phyloP scores from a whole-genome alignment of 352 stramenopile genomes.

The Pythium brassicae region DNA sequence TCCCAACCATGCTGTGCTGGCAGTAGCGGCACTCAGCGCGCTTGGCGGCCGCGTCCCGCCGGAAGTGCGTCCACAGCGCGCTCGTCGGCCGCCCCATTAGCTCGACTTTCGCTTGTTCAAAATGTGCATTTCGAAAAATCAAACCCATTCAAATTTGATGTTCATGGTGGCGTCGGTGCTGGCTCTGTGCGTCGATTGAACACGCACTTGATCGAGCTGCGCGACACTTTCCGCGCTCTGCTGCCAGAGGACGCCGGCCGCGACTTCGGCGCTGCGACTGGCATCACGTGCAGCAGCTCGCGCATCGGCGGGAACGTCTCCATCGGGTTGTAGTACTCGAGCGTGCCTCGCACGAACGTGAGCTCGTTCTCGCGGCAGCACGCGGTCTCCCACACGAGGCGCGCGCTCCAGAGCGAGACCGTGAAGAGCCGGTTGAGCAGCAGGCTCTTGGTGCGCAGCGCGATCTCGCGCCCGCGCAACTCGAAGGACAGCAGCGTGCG shows the following conservation, averaged over 20 bases:
- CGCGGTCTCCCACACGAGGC: conserved; percentile 28
- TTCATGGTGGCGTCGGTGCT: neutral
- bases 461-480: conserved; percentile 18
- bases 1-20: conserved; percentile 66
- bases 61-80: conserved; percentile 61
- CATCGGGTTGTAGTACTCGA: conserved; percentile 43
- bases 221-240: neutral
- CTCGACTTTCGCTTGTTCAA: neutral
- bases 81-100: conserved; percentile 54
- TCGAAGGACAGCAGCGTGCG: conserved; percentile 21
- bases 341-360: conserved; percentile 28
- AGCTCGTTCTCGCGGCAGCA: conserved; percentile 29
- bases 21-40: conserved; percentile 76
- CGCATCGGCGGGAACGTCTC: conserved; percentile 30
- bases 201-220: neutral
- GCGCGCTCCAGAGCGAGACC: conserved; percentile 35
- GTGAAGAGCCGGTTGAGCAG: conserved; percentile 41
- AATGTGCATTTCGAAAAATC: conserved; percentile 2
- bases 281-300: neutral
- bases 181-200: neutral
- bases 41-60: conserved; percentile 47
- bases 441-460: conserved; percentile 31
- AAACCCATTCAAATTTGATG: too few relatives aligned
- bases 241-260: neutral
- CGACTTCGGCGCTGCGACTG: neutral